These are phyloP conservation scores for Flaveria ramosissima DNA, from an alignment of 129 eudicot genomes.

Conservation along the genomic window DNA sequence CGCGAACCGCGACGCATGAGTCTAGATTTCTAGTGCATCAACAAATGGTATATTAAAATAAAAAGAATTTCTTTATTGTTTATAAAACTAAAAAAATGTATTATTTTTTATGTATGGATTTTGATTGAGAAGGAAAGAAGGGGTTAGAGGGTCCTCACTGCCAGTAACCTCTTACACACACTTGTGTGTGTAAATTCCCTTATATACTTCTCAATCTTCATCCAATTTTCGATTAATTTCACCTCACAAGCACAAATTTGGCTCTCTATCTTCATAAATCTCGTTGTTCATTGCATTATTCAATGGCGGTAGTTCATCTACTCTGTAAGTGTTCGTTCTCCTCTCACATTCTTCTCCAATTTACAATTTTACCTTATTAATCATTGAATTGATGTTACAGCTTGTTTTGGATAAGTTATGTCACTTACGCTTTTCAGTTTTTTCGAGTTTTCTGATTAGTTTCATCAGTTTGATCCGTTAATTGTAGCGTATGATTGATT, in stretches of 20 bases:
- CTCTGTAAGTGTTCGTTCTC: constrained; percentile 25
- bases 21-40: too few species aligned
- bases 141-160: neutral
- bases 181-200: constrained; percentile 26
- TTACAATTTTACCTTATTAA: neutral
- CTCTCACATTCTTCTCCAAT: neutral
- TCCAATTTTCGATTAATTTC: constrained; percentile 12
- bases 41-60: too few species aligned
- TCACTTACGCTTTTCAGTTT: neutral
- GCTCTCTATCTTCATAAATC: constrained; percentile 12
- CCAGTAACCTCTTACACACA: constrained; percentile 16
- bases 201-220: constrained; percentile 16
- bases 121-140: too few species aligned
- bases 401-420: neutral
- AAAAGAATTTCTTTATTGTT: too few species aligned
- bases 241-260: constrained; percentile 8
- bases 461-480: constrained; percentile 25
- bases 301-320: constrained; percentile 27
- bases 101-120: too few species aligned
- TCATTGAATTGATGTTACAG: constrained; percentile 21
- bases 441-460: constrained; percentile 8
- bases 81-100: too few species aligned
- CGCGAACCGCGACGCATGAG: too few species aligned
- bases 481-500: constrained; percentile 20
- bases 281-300: constrained; percentile 8